Conservation (phyloP, 2,329 filamentous ascomycete species). For the Colletotrichum melonis region DNA sequence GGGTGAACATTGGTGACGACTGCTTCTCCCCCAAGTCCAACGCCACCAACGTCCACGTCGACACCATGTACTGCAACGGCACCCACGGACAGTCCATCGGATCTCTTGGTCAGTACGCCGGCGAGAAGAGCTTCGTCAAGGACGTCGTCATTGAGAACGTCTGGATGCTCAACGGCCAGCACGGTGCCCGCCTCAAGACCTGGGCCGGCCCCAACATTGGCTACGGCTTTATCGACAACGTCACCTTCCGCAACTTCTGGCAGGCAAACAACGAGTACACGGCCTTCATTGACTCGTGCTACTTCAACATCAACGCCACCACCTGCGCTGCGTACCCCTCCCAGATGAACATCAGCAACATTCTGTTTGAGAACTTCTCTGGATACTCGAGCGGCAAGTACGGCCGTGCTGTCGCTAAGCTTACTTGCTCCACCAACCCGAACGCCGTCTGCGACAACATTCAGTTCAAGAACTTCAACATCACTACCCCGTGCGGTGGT, state of each 20-base stretch:
- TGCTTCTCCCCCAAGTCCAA: conserved; percentile 75
- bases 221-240: conserved; percentile 67
- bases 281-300: conserved; percentile 62
- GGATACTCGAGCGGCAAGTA: conserved; percentile 66
- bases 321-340: conserved; percentile 70
- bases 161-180: conserved; percentile 57
- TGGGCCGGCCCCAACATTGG: conserved; percentile 68
- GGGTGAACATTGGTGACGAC: conserved; percentile 72
- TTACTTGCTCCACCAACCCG: conserved; percentile 64
- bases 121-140: conserved; percentile 48
- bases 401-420: conserved; percentile 61
- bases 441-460: conserved; percentile 66
- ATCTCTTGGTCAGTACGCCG: conserved; percentile 68
- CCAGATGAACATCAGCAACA: conserved; percentile 64
- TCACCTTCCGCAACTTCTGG: conserved; percentile 68
- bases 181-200: conserved; percentile 74
- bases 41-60: conserved; percentile 67
- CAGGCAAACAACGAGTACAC: conserved; percentile 72
- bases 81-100: conserved; percentile 72
- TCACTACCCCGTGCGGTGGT: conserved; percentile 61
- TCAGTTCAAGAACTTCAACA: conserved; percentile 62
- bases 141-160: conserved; percentile 70
- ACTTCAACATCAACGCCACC: conserved; percentile 66
- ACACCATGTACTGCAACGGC: conserved; percentile 69
- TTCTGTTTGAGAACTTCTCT: conserved; percentile 67